These are phyloP conservation scores for Ilex asprella DNA, from an alignment of 257 asterid genomes.

Conservation along the genomic window DNA sequence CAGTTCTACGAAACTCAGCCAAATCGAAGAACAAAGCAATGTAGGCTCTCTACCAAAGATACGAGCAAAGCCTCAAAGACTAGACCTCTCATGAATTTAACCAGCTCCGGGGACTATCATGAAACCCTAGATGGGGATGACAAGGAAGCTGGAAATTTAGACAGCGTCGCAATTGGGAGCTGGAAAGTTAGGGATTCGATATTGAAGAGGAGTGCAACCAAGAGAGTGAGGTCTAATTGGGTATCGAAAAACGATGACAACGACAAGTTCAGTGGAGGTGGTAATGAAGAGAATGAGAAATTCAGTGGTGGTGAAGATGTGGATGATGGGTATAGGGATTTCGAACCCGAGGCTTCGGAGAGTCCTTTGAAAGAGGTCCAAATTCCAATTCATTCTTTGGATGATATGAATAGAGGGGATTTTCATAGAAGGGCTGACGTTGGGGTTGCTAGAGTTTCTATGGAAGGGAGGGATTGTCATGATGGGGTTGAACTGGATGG, in stretches of 20 bases:
- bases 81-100: conserved; percentile 2
- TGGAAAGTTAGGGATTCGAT: conserved; percentile 15
- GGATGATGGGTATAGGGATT: conserved; percentile 9
- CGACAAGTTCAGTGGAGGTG: neutral
- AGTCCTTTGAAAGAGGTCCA: neutral
- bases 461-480: conserved; percentile 1
- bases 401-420: neutral
- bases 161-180: conserved; percentile 10
- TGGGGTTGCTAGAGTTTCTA: neutral
- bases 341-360: neutral
- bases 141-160: conserved; percentile 6
- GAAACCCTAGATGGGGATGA: conserved; percentile 11
- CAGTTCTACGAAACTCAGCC: neutral
- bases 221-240: conserved; percentile 11
- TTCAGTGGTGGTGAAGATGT: neutral
- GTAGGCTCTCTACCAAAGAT: conserved; percentile 1
- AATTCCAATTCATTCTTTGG: conserved; percentile 12
- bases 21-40: neutral
- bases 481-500: neutral
- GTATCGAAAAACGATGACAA: neutral
- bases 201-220: conserved; percentile 5
- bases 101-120: neutral
- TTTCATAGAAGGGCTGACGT: neutral
- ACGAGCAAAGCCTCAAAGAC: neutral
- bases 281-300: conserved; percentile 4